phyloP scores from a whole-genome alignment of 306 rosid genomes.

The Dryas alaskensis region DNA sequence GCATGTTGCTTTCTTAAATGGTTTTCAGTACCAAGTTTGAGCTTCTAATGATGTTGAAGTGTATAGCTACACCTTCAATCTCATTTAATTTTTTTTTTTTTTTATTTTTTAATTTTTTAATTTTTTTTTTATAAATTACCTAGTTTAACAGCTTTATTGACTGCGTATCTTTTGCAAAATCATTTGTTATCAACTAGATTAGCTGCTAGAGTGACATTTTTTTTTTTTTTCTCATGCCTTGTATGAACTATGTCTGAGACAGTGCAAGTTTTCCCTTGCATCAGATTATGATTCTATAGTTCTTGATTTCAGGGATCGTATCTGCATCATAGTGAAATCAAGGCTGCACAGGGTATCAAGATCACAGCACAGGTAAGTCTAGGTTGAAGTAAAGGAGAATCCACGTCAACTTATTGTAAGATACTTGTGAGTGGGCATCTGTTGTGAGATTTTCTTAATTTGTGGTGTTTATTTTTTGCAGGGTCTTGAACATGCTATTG shows the following conservation, averaged over 20 bases:
- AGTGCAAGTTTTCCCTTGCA: background rate
- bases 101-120: too few species aligned
- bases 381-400: constrained; percentile 18
- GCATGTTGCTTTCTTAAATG: too few species aligned
- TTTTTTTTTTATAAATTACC: too few species aligned
- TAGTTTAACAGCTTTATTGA: background rate
- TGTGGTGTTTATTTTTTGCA: constrained; percentile 24
- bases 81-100: too few species aligned
- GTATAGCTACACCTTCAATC: background rate
- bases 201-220: background rate
- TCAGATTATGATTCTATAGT: constrained; percentile 14
- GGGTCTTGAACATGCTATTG: constrained; percentile 98
- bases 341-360: constrained; percentile 98
- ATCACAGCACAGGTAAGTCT: constrained; percentile 85
- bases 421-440: background rate
- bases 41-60: background rate
- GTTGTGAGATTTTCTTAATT: background rate
- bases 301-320: constrained; percentile 76
- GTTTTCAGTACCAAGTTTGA: too few species aligned
- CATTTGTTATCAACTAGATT: background rate
- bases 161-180: background rate
- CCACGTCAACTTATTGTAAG: background rate
- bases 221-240: background rate
- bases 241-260: background rate
- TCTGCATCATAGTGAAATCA: constrained; percentile 87